Evolutionary conservation across 2,329 filamentous ascomycete genomes (phyloP).

Genomic region (Thelonectria rubi): DNA sequence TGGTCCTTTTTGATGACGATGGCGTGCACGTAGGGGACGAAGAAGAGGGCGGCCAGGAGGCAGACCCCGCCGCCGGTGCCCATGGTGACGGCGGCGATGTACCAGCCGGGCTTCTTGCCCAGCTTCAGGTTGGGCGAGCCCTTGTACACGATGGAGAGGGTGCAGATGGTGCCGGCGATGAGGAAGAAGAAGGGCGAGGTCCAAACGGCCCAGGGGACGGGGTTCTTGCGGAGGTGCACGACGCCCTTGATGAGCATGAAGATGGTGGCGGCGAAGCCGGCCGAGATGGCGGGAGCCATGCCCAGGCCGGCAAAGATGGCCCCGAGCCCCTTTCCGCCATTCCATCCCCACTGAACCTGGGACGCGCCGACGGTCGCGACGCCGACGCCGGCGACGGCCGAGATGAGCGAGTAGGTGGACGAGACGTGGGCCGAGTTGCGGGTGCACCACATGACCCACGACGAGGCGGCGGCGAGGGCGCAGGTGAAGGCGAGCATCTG

Average conservation of each 20-base stretch:
- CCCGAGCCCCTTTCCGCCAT: conserved; percentile 71
- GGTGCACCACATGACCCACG: conserved; percentile 85
- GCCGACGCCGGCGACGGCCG: conserved; percentile 73
- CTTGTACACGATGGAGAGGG: conserved; percentile 83
- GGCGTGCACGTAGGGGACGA: conserved; percentile 74
- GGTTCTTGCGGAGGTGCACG: conserved; percentile 77
- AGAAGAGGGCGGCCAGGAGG: conserved; percentile 72
- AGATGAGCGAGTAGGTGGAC: conserved; percentile 76
- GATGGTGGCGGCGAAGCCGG: conserved; percentile 71
- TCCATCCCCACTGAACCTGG: conserved; percentile 74
- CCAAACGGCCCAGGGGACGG: conserved; percentile 76
- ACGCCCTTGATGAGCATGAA: conserved; percentile 71
- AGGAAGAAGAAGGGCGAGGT: conserved; percentile 81
- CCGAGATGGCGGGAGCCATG: conserved; percentile 75
- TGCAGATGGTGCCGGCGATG: conserved; percentile 77
- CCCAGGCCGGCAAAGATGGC: conserved; percentile 75
- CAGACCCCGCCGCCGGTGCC: conserved; percentile 69
- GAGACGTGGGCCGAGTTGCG: conserved; percentile 77
- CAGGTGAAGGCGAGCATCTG: conserved; percentile 75
- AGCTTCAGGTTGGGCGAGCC: conserved; percentile 65
- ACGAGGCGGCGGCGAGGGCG: conserved; percentile 69
- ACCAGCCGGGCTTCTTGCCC: conserved; percentile 68
- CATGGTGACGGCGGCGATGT: conserved; percentile 72
- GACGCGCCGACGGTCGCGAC: conserved; percentile 71
- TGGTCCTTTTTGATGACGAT: conserved; percentile 75